These are phyloP conservation scores for Pyrenophora seminiperda DNA, from an alignment of 2,329 filamentous ascomycete species.

Conservation along the genomic window DNA sequence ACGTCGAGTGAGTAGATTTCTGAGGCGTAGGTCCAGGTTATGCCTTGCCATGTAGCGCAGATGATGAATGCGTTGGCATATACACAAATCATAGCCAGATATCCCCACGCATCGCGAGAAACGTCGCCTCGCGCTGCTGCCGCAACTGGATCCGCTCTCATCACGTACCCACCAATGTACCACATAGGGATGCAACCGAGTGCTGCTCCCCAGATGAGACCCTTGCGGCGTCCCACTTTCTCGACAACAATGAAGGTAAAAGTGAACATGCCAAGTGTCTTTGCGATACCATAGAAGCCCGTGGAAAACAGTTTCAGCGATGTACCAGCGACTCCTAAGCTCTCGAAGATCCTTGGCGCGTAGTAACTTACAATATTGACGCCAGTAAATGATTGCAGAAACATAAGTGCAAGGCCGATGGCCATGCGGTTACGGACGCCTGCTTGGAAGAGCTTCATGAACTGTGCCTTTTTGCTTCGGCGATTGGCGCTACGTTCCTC, in stretches of 20 bases:
- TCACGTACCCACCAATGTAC: slow-evolving; percentile 61
- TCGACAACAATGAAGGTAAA: slow-evolving; percentile 50
- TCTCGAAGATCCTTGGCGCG: slow-evolving; percentile 47
- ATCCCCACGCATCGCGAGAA: slow-evolving; percentile 55
- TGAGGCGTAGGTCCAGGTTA: slow-evolving; percentile 53
- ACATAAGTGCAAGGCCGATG: slow-evolving; percentile 48
- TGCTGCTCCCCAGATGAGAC: slow-evolving; percentile 56
- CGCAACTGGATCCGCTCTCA: slow-evolving; percentile 56
- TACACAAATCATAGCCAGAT: slow-evolving; percentile 60
- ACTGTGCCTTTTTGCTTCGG: slow-evolving; percentile 36
- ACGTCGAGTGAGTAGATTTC: slow-evolving; percentile 56
- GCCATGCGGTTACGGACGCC: slow-evolving; percentile 48
- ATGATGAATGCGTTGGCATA: slow-evolving; percentile 62
- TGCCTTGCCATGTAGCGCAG: slow-evolving; percentile 52
- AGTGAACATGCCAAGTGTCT: slow-evolving; percentile 49
- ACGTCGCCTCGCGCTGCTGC: slow-evolving; percentile 52
- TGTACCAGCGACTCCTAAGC: slow-evolving; percentile 53
- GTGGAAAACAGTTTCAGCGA: slow-evolving; percentile 54
- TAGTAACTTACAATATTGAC: slow-evolving; percentile 48
- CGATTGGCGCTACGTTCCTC: slow-evolving; percentile 38
- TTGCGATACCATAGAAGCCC: slow-evolving; percentile 56
- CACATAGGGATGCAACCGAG: slow-evolving; percentile 57
- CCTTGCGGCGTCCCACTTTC: slow-evolving; percentile 48
- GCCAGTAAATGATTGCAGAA: slow-evolving; percentile 45
- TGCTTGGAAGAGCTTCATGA: slow-evolving; percentile 48